These are phyloP conservation scores for Platanthera guangdongensis DNA, from an alignment of 106 monocot genomes.

Conservation along the genomic window DNA sequence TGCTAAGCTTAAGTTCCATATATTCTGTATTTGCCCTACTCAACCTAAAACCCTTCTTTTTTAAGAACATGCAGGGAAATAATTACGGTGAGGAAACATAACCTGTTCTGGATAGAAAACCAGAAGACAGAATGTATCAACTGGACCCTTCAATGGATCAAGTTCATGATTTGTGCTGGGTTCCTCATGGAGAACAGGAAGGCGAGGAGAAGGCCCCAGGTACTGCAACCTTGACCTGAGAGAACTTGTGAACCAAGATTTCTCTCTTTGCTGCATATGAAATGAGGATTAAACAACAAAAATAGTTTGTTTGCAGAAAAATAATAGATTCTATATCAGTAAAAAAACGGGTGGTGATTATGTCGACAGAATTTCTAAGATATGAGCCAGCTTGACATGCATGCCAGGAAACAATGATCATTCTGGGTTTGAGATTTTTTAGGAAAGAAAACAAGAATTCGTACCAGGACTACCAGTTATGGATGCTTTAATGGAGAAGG, in stretches of 20 bases:
- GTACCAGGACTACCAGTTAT: no score
- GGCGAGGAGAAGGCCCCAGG: slow-evolving; percentile 54
- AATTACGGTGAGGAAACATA: slow-evolving; percentile 1
- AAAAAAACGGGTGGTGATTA: background rate
- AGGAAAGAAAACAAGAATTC: no score
- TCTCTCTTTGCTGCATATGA: slow-evolving; percentile 64
- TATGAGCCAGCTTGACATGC: no score
- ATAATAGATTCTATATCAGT: background rate
- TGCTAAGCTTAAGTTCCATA: no score
- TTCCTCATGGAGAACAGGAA: slow-evolving; percentile 50
- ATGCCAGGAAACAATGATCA: no score
- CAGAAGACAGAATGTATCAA: slow-evolving; percentile 75
- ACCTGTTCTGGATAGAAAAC: slow-evolving; percentile 88
- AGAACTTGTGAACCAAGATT: slow-evolving; percentile 79
- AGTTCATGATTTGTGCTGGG: slow-evolving; percentile 29
- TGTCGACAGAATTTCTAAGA: no score
- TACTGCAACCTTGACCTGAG: slow-evolving; percentile 79
- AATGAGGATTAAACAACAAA: background rate
- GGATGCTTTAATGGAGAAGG: background rate
- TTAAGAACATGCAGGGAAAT: background rate
- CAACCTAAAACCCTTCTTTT: no score
- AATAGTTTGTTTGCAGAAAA: background rate
- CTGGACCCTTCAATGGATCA: slow-evolving; percentile 61
- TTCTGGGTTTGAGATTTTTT: no score
- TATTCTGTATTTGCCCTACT: no score